phyloP scores from a whole-genome alignment of 257 asterid species.

The Primulina huaijiensis region DNA sequence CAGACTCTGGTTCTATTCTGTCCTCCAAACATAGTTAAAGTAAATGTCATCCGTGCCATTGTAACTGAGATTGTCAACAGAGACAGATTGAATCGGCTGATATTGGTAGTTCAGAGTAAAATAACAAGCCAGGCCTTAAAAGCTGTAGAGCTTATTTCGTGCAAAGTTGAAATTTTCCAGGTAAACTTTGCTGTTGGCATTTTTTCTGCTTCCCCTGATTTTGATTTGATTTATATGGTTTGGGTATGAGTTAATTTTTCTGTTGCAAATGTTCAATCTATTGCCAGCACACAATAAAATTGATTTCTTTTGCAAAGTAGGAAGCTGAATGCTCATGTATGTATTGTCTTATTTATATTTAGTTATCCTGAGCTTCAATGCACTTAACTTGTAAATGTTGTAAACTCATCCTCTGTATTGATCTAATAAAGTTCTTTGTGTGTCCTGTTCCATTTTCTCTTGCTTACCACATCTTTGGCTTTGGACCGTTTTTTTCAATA shows the following conservation, averaged over 20 bases:
- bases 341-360: background rate
- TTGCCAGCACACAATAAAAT: background rate
- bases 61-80: constrained; percentile 36
- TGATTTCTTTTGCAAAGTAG: background rate
- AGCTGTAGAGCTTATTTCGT: constrained; percentile 48
- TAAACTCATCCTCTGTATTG: background rate
- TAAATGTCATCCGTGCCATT: constrained; percentile 50
- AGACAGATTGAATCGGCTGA: constrained; percentile 49
- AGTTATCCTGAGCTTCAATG: background rate
- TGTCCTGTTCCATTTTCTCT: background rate
- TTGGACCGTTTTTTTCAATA: background rate
- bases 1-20: constrained; percentile 70
- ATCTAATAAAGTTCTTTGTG: background rate
- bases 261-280: background rate
- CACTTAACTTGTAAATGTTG: background rate
- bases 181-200: constrained; percentile 29
- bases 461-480: background rate
- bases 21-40: constrained; percentile 47
- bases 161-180: constrained; percentile 79
- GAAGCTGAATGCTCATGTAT: background rate
- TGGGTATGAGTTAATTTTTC: background rate
- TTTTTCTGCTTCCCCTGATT: background rate
- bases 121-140: constrained; percentile 69
- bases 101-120: constrained; percentile 56
- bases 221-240: background rate